Evolutionary conservation across 1,284 basidiomycete species (phyloP).

Genomic region (Golubevia pallescens): DNA sequence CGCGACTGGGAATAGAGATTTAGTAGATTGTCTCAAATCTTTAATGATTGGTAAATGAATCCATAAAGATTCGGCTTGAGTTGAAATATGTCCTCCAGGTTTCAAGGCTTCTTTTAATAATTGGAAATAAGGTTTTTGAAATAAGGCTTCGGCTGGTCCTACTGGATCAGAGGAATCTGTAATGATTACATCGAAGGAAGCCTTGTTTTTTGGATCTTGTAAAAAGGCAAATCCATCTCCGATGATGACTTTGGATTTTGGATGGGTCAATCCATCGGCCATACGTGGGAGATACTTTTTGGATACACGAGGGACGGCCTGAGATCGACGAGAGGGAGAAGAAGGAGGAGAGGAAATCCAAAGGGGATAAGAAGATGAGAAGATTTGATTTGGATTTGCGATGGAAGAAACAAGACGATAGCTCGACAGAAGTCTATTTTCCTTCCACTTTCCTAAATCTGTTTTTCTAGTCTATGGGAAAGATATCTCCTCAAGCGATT

Average conservation of each 20-base stretch:
- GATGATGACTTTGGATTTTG: slow-evolving; percentile 85
- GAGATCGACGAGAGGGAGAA: not conserved
- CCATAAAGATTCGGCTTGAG: slow-evolving; percentile 96
- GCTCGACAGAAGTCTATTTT: no score
- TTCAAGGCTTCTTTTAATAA: slow-evolving; percentile 87
- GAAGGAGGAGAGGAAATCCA: not conserved
- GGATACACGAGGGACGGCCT: slow-evolving; percentile 94
- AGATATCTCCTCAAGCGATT: no score
- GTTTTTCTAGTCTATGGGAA: no score
- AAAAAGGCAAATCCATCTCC: slow-evolving; percentile 99
- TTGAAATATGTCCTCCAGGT: slow-evolving; percentile 90
- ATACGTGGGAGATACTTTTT: slow-evolving; percentile 93
- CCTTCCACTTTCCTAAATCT: no score
- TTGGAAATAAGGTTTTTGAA: slow-evolving; percentile 97
- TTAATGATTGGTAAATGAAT: slow-evolving; percentile 88
- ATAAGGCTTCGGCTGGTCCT: slow-evolving; percentile 90
- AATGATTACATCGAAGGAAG: slow-evolving; percentile 89
- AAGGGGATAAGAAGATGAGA: not conserved
- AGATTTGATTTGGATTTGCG: not conserved
- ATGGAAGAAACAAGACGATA: no score
- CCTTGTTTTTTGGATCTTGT: slow-evolving; percentile 79
- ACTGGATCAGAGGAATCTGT: slow-evolving; percentile 97
- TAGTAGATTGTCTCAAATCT: slow-evolving; percentile 77
- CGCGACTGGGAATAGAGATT: slow-evolving; percentile 79
- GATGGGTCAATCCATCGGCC: slow-evolving; percentile 81